Evolutionary conservation across 164 flowering plant species (phyloP).

Genomic region (Akebia trifoliata): DNA sequence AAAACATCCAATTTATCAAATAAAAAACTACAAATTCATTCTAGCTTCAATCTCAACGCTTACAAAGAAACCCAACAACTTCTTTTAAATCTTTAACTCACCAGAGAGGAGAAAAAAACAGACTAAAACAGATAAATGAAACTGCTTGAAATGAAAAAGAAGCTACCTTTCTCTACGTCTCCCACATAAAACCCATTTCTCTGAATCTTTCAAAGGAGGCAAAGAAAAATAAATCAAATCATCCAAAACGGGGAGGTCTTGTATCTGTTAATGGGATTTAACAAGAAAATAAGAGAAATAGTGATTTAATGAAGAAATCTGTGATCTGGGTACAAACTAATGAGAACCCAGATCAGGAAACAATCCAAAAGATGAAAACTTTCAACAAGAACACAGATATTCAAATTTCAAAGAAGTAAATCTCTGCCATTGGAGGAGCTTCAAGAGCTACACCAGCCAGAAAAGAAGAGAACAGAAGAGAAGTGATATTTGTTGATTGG

Average conservation of each 20-base stretch:
- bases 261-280: slow-evolving; percentile 2
- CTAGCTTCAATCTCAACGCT: neutral
- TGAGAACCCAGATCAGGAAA: slow-evolving; percentile 13
- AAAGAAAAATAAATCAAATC: neutral
- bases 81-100: too few species aligned
- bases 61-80: neutral
- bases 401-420: slow-evolving; percentile 11
- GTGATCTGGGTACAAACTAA: slow-evolving; percentile 15
- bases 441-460: slow-evolving; percentile 10
- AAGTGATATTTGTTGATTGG: too few species aligned
- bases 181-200: slow-evolving; percentile 16
- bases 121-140: slow-evolving; percentile 13
- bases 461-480: too few species aligned
- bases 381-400: neutral
- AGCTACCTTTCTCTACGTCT: slow-evolving; percentile 16
- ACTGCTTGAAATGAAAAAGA: slow-evolving; percentile 24
- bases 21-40: neutral
- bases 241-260: slow-evolving; percentile 3
- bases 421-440: slow-evolving; percentile 5
- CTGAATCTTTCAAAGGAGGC: slow-evolving; percentile 14
- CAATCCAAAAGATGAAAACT: neutral
- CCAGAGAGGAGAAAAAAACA: neutral
- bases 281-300: slow-evolving; percentile 1
- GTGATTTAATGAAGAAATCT: slow-evolving; percentile 1
- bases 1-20: too few species aligned